Percentiles rank a stretch among this genome's conserved stretches.
Conservation (phyloP, 306 rosid species). For the Pyrus betulifolia region DNA sequence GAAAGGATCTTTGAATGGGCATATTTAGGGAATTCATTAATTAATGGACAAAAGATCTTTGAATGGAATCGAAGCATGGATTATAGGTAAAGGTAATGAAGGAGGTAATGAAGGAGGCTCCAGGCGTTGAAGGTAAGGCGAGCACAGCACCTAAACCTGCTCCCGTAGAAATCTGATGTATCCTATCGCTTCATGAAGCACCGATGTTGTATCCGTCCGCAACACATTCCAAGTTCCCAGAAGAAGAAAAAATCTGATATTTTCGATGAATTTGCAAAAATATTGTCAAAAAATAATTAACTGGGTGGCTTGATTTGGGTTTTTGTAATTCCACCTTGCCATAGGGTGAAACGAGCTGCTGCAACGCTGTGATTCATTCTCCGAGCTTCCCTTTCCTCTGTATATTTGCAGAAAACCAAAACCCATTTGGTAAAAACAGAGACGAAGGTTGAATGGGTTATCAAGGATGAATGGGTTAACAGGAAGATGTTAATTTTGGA, state of each 20-base stretch:
- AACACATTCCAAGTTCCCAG: neutral
- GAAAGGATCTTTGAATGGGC: no score
- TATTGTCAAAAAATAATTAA: neutral
- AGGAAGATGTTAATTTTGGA: no score
- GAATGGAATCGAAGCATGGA: no score
- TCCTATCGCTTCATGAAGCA: conserved; percentile 88
- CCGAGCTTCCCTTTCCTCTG: conserved; percentile 82
- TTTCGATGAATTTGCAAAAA: no score
- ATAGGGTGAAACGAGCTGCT: conserved; percentile 87
- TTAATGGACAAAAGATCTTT: no score
- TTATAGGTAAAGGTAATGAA: conserved; percentile 35
- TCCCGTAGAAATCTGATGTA: conserved; percentile 82
- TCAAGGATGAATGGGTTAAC: no score
- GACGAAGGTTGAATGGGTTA: no score
- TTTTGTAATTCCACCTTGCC: conserved; percentile 53
- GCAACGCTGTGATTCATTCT: conserved; percentile 68
- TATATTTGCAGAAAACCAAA: neutral
- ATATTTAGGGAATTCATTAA: no score
- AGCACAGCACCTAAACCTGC: conserved; percentile 80
- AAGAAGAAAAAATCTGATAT: no score
- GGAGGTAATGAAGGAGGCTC: conserved; percentile 25
- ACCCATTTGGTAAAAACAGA: neutral
- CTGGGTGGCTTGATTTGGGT: neutral
- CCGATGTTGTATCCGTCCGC: conserved; percentile 93
- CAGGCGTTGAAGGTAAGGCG: conserved; percentile 61